phyloP scores from a whole-genome alignment of 1,139 yeast genomes.

The Pichia sp. region DNA sequence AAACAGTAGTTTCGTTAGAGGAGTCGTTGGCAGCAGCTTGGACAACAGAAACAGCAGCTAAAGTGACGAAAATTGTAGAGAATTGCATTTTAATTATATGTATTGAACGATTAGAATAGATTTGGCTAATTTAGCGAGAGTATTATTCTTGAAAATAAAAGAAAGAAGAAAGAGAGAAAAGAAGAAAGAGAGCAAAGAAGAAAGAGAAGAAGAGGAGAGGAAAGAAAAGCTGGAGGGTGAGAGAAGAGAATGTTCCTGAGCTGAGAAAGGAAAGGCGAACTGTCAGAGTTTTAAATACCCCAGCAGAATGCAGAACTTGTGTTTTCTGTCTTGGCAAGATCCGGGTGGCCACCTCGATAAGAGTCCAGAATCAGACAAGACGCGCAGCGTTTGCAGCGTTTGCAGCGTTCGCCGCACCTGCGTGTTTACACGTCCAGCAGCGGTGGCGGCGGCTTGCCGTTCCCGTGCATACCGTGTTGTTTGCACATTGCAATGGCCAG shows the following conservation, averaged over 20 bases:
- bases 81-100: slow-evolving; percentile 49
- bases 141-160: neutral
- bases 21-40: slow-evolving; percentile 36
- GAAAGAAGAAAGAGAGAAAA: neutral
- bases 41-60: slow-evolving; percentile 42
- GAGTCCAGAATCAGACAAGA: too few relatives aligned
- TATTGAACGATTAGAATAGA: too few relatives aligned
- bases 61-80: slow-evolving; percentile 42
- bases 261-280: neutral
- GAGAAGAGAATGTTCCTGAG: neutral
- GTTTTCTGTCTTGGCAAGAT: too few relatives aligned
- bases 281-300: too few relatives aligned
- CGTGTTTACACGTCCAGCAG: too few relatives aligned
- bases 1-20: slow-evolving; percentile 28
- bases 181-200: neutral
- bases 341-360: too few relatives aligned
- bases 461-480: too few relatives aligned
- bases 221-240: neutral
- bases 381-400: too few relatives aligned
- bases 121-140: slow-evolving; percentile 6
- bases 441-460: too few relatives aligned
- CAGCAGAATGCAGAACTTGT: too few relatives aligned
- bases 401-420: too few relatives aligned
- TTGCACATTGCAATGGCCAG: too few relatives aligned
- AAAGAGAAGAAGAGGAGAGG: neutral